Percentiles rank a stretch among this genome's conserved stretches.
phyloP scores from a whole-genome alignment of 805 yeast genomes.

The Saccharomycopsis sp. region DNA sequence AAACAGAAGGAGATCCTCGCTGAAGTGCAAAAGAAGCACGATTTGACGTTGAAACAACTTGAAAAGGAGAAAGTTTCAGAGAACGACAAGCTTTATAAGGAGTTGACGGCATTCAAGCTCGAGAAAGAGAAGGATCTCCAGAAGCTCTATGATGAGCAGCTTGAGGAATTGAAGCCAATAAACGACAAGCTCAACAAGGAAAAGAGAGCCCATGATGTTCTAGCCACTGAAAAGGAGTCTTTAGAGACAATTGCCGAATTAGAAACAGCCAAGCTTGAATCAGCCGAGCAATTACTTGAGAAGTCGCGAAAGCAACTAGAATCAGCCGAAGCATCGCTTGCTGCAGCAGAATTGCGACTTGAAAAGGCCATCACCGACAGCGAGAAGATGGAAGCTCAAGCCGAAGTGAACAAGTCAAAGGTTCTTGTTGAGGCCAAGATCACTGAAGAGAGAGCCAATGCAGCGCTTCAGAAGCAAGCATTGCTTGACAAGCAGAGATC shows the following conservation, averaged over 20 bases:
- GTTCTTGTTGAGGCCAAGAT: slow-evolving; percentile 15
- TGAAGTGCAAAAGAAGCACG: slow-evolving; percentile 16
- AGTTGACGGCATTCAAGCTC: slow-evolving; percentile 13
- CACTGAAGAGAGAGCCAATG: slow-evolving; percentile 13
- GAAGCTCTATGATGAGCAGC: slow-evolving; percentile 10
- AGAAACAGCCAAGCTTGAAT: slow-evolving; percentile 9
- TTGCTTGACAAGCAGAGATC: slow-evolving; percentile 8
- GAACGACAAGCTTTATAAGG: slow-evolving; percentile 10
- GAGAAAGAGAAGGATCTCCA: slow-evolving; percentile 12
- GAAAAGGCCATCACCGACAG: slow-evolving; percentile 13
- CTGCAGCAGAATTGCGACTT: slow-evolving; percentile 9
- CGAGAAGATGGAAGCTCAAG: slow-evolving; percentile 15
- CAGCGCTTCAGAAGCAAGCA: slow-evolving; percentile 12
- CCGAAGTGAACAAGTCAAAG: slow-evolving; percentile 14
- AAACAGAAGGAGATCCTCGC: slow-evolving; percentile 15
- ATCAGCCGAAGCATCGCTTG: slow-evolving; percentile 10
- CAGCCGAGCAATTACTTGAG: slow-evolving; percentile 12
- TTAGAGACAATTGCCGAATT: slow-evolving; percentile 10
- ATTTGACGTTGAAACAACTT: slow-evolving; percentile 12
- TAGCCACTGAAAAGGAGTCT: slow-evolving; percentile 11
- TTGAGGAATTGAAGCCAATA: slow-evolving; percentile 14
- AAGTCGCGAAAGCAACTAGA: slow-evolving; percentile 13
- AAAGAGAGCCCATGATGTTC: slow-evolving; percentile 2
- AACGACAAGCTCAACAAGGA: slow-evolving; percentile 13
- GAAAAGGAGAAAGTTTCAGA: slow-evolving; percentile 8